These are phyloP conservation scores for Eimeria brunetti DNA, from an alignment of 169 alveolate species.

Conservation along the genomic window DNA sequence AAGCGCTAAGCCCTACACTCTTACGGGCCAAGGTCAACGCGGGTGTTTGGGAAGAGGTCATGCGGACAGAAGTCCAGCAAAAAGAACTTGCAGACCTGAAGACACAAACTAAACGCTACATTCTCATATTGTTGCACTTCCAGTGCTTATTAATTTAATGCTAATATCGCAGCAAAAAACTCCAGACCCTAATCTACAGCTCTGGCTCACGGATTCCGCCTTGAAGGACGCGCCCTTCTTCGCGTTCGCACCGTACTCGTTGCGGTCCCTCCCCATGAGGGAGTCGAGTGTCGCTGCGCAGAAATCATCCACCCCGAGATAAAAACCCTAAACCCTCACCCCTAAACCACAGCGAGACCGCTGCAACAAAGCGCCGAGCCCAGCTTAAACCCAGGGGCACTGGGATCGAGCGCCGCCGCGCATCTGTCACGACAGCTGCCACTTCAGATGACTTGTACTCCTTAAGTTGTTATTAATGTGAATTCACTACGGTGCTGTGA, in stretches of 20 bases:
- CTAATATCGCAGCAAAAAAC: background rate
- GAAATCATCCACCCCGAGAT: background rate
- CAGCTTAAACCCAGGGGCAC: background rate
- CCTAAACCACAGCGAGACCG: background rate
- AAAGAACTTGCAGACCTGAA: conserved; percentile 91
- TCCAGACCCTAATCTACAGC: background rate
- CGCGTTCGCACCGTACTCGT: conserved; percentile 79
- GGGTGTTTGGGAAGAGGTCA: conserved; percentile 93
- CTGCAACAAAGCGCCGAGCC: background rate
- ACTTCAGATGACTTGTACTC: background rate
- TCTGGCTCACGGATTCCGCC: conserved; percentile 80
- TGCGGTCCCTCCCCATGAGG: conserved; percentile 89
- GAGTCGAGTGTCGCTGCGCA: conserved; percentile 86
- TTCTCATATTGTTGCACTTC: background rate
- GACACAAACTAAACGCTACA: background rate
- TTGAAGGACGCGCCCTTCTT: conserved; percentile 82
- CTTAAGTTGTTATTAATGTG: background rate
- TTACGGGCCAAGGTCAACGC: conserved; percentile 93
- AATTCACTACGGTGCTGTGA: background rate
- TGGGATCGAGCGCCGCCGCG: background rate
- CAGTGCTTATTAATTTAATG: background rate
- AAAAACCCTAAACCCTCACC: conserved; percentile 28
- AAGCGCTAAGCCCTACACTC: conserved; percentile 64
- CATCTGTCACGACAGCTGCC: background rate
- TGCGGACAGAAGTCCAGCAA: conserved; percentile 95